Base-by-base conservation (phyloP, 129 eudicot genomes). In the Tagetes erecta region DNA sequence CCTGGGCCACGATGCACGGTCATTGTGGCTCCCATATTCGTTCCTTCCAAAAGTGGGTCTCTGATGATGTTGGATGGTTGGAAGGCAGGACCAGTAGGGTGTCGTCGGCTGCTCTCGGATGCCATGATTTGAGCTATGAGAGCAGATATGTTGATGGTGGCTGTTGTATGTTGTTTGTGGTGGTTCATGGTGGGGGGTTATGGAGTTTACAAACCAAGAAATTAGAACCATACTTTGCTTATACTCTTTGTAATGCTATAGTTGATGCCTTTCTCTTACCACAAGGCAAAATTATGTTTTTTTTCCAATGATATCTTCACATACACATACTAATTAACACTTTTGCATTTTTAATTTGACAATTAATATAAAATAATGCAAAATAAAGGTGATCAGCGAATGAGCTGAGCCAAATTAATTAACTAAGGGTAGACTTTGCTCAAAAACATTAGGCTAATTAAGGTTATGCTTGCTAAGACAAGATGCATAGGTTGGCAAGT, bases 21-120 rank as follows among this genome's bases (percentile, higher is more conserved):
- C 95, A 87, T 87, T 0, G 85, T 5, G 30, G 97, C 89, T 7
- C 97, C 97, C 35, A 82, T 67, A 57, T 82, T 84, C 3, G 76
- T 67, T 42, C 95, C 95, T 11, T 79, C 75, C 46, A 91, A 50
- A 51, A 72, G 75, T 20, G 89, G 85, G 41, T 70, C 50, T 46
- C 77, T 78, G 69, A 83, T 82, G 65, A 77, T 39, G 45, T 27
- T 65, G 1, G 73, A 55, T 46, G 73, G 68, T 65, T 30, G 78
- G 60, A 72, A 65, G 56, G 84, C 49, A 4, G 76, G 80, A 36
- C 56, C 66, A 11, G 64, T 56, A 64, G 3, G 31, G 73, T 39
- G 42, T 64, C 10, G 42, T 30, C 42, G 52, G 62, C 14, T 65
- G 82, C 78, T 72, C 51, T 74, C 80, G 3, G 83, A 81, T 3